phyloP scores from a whole-genome alignment of 225 moss, liverwort and hornwort species.

The Climacium dendroides region DNA sequence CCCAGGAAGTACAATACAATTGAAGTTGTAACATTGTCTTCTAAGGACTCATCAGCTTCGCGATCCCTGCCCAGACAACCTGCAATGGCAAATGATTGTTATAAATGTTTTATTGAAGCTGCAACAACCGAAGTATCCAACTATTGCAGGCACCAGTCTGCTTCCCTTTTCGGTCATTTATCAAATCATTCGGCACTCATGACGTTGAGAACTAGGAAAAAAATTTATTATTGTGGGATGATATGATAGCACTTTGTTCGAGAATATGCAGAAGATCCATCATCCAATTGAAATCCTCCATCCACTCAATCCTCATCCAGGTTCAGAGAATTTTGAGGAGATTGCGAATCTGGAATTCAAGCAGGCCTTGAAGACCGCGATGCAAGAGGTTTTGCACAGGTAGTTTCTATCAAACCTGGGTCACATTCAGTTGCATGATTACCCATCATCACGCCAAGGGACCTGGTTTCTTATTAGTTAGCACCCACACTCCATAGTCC shows the following conservation, averaged over 20 bases:
- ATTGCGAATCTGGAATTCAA: neutral
- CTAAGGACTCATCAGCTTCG: neutral
- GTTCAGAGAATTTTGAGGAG: neutral
- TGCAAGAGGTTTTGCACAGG: neutral
- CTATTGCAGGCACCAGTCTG: neutral
- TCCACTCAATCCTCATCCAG: neutral
- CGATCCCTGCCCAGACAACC: neutral
- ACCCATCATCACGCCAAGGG: neutral
- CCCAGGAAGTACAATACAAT: neutral
- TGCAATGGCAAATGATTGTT: neutral
- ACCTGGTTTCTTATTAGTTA: neutral
- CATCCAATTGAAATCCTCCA: neutral
- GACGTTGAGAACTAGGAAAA: neutral
- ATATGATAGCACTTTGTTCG: neutral
- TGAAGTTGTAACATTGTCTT: neutral
- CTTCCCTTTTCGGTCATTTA: neutral
- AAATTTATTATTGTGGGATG: neutral
- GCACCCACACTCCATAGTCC: neutral
- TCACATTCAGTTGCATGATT: neutral
- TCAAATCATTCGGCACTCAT: constrained; percentile 1
- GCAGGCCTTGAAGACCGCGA: neutral
- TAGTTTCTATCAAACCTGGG: neutral
- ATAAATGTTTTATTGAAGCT: neutral
- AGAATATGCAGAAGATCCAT: neutral
- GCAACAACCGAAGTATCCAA: neutral